Conservation (phyloP, 331 rosid genomes). For the Malus hybrid region DNA sequence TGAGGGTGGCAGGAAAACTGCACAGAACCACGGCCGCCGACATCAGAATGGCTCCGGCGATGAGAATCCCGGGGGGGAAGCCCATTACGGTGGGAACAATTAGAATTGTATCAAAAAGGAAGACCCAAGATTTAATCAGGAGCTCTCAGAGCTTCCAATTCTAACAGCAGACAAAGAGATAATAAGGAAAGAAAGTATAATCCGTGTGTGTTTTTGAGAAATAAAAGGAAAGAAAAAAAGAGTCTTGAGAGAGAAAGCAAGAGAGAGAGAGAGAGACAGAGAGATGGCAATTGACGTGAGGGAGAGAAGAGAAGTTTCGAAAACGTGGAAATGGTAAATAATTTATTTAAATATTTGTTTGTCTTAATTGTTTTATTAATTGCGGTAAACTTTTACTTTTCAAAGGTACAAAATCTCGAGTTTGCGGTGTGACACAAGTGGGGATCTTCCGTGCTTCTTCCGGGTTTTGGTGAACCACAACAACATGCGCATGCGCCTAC, state of each 20-base stretch:
- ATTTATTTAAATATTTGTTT: too few species aligned
- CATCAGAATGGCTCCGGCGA: constrained; percentile 19
- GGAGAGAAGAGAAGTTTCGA: constrained; percentile 20
- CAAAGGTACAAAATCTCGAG: neutral
- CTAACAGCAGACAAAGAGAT: neutral
- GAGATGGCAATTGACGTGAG: neutral
- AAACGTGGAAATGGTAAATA: neutral
- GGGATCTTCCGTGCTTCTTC: neutral
- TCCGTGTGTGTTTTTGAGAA: neutral
- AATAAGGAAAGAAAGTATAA: too few species aligned
- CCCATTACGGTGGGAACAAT: constrained; percentile 21
- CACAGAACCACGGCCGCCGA: constrained; percentile 19
- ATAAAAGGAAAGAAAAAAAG: neutral
- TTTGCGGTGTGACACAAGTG: neutral
- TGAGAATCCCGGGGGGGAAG: constrained; percentile 11
- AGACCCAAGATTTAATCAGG: neutral
- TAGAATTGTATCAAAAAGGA: too few species aligned
- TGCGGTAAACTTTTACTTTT: neutral
- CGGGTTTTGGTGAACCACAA: constrained; percentile 8
- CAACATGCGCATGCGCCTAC: constrained; percentile 24
- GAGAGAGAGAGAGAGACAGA: neutral
- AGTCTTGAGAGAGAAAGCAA: neutral
- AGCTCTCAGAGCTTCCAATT: neutral
- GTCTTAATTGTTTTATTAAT: too few species aligned
- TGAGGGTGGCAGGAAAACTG: constrained; percentile 52